phyloP scores from a whole-genome alignment of 2,329 filamentous ascomycete species.

The Shiraia bambusicola region DNA sequence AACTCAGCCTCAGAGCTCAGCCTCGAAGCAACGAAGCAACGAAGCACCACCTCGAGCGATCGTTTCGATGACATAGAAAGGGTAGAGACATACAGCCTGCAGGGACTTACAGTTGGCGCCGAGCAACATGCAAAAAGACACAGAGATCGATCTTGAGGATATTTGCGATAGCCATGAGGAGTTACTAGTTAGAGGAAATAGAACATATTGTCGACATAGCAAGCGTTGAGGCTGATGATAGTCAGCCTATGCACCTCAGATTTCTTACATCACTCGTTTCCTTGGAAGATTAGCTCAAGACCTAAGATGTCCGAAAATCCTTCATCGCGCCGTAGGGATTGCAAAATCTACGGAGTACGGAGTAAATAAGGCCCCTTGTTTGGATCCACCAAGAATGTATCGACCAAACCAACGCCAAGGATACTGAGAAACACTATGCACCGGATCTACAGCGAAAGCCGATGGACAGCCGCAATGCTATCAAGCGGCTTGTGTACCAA shows the following conservation, averaged over 20 bases:
- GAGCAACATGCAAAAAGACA: constrained; percentile 5
- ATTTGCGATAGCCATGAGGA: constrained; percentile 3
- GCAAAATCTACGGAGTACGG: too few relatives aligned
- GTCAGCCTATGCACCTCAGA: constrained; percentile 1
- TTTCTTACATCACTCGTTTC: constrained; percentile 3
- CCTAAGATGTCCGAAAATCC: background rate
- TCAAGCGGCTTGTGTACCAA: background rate
- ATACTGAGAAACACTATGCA: constrained; percentile 6
- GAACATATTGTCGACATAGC: constrained; percentile 4
- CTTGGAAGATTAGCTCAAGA: too few relatives aligned
- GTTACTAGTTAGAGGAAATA: background rate
- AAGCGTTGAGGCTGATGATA: background rate
- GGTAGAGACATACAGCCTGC: too few relatives aligned
- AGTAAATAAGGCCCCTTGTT: background rate
- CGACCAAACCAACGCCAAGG: constrained; percentile 1
- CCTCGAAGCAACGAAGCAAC: too few relatives aligned
- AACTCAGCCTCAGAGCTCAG: too few relatives aligned
- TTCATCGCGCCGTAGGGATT: constrained; percentile 4
- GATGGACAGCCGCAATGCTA: constrained; percentile 1
- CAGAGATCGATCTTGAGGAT: constrained; percentile 3
- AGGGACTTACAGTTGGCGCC: background rate
- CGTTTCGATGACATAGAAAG: too few relatives aligned
- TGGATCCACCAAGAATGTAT: constrained; percentile 11
- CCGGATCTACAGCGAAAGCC: constrained; percentile 1
- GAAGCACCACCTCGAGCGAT: too few relatives aligned